Conservation (phyloP, 176 grass and related monocot species). For the Poa annua region DNA sequence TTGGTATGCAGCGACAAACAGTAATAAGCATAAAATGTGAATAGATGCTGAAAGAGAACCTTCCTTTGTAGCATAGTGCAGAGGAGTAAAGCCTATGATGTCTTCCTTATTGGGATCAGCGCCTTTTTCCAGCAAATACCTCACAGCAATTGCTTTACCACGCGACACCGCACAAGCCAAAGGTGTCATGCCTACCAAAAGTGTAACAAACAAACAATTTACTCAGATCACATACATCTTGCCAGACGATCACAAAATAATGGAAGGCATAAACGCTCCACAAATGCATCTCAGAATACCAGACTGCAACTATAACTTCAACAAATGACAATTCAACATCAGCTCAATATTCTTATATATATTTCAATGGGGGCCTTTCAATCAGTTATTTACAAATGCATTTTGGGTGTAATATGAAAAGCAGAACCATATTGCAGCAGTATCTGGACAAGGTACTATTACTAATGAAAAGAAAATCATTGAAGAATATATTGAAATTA, state of each 20-base stretch:
- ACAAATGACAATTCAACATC: not conserved
- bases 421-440: not conserved
- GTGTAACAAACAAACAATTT: conserved; percentile 2
- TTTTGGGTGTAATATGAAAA: not conserved
- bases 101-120: conserved; percentile 46
- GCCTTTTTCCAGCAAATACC: conserved; percentile 47
- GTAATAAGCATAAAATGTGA: not conserved
- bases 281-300: not conserved
- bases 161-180: conserved; percentile 35
- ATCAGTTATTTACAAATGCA: not conserved
- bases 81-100: conserved; percentile 33
- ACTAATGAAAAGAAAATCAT: not conserved
- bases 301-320: not conserved
- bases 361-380: not conserved
- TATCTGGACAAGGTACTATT: not conserved
- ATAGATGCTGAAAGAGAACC: conserved; percentile 30
- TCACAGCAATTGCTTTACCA: conserved; percentile 42
- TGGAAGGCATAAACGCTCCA: not conserved
- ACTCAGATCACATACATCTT: not conserved
- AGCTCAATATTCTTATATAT: not conserved
- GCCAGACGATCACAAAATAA: not conserved
- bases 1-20: not conserved
- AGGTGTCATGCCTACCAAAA: conserved; percentile 43
- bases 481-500: not conserved
- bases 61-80: conserved; percentile 47